phyloP scores from a whole-genome alignment of 805 yeast genomes.

The Metschnikowia lachancei region DNA sequence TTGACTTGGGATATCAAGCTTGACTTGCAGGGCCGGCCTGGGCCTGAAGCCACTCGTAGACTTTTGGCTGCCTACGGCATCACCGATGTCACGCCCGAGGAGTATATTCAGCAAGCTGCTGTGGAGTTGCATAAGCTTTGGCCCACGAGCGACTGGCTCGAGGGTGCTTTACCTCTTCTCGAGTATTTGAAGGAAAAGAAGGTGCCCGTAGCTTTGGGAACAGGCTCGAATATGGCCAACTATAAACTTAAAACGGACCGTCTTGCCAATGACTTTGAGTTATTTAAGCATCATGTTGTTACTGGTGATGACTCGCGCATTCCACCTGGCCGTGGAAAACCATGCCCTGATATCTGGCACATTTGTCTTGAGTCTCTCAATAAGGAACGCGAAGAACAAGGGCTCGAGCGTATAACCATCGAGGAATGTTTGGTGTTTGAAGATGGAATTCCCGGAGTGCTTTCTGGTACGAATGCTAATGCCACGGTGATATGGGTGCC shows the following conservation, averaged over 20 bases:
- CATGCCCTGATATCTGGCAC: conserved; percentile 90
- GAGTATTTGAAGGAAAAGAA: conserved; percentile 46
- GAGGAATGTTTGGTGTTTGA: conserved; percentile 88
- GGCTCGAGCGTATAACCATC: conserved; percentile 51
- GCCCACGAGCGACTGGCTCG: conserved; percentile 64
- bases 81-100: conserved; percentile 60
- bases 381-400: conserved; percentile 41
- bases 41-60: conserved; percentile 63
- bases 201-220: conserved; percentile 87
- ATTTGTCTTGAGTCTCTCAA: conserved; percentile 74
- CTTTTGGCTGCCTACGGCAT: conserved; percentile 59
- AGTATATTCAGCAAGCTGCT: conserved; percentile 52
- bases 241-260: conserved; percentile 73
- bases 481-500: conserved; percentile 95
- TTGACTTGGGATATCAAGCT: conserved; percentile 89
- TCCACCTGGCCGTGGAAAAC: conserved; percentile 86
- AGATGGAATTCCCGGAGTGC: conserved; percentile 92
- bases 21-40: conserved; percentile 88
- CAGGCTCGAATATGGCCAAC: conserved; percentile 68
- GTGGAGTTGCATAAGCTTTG: conserved; percentile 58
- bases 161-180: conserved; percentile 80
- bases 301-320: conserved; percentile 88
- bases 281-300: conserved; percentile 64
- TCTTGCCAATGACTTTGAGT: conserved; percentile 56
- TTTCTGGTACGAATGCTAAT: conserved; percentile 79